These are phyloP conservation scores for Plasmodium berghei DNA, from an alignment of 169 alveolate genomes.

Conservation along the genomic window DNA sequence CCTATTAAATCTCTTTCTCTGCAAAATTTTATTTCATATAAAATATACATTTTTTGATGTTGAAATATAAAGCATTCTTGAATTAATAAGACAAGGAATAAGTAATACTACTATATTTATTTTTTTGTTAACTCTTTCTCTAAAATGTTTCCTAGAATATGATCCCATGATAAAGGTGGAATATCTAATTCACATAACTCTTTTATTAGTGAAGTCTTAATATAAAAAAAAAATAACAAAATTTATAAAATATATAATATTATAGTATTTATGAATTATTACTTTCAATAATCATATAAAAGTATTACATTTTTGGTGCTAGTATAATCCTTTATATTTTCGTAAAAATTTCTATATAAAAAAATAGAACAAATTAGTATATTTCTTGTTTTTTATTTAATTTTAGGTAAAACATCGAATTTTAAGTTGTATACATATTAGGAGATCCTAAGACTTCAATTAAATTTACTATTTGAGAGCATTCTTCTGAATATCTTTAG, in stretches of 20 bases:
- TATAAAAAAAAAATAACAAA: background rate
- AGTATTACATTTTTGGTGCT: constrained; percentile 52
- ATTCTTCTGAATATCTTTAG: constrained; percentile 65
- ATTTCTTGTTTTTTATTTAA: background rate
- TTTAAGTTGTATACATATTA: constrained; percentile 22
- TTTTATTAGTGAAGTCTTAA: constrained; percentile 23
- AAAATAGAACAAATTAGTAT: constrained; percentile 5
- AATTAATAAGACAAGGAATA: too few relatives aligned
- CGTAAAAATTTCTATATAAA: constrained; percentile 63
- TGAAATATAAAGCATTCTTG: too few relatives aligned
- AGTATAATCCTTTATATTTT: constrained; percentile 46
- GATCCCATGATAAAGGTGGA: constrained; percentile 46
- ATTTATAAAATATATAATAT: background rate
- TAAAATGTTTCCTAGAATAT: constrained; percentile 26
- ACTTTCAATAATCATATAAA: background rate
- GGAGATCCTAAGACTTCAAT: constrained; percentile 76
- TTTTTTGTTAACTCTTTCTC: constrained; percentile 25
- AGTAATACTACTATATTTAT: background rate
- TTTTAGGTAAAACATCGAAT: background rate
- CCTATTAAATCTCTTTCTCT: constrained; percentile 67
- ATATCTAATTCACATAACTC: constrained; percentile 55
- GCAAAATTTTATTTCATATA: background rate
- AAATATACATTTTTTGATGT: too few relatives aligned
- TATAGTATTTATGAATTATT: background rate
- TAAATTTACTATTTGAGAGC: constrained; percentile 72